phyloP scores from a whole-genome alignment of 345 rosid species.

The Melastoma malabathricum region DNA sequence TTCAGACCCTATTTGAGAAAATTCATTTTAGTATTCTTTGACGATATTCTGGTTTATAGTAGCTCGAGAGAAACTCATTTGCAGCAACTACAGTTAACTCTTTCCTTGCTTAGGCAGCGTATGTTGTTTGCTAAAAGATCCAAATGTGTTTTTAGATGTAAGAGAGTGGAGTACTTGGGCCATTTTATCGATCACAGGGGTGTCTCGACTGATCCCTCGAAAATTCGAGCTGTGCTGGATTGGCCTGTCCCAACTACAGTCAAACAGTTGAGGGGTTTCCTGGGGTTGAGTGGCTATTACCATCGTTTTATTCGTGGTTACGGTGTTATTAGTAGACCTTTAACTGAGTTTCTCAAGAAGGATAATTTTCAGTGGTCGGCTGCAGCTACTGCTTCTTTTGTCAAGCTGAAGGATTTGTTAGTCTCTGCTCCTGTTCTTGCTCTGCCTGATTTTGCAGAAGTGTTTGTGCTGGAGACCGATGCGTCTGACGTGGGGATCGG shows the following conservation, averaged over 20 bases:
- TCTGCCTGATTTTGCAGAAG: no score
- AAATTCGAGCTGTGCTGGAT: background rate
- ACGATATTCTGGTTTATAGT: constrained; percentile 2
- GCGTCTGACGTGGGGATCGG: no score
- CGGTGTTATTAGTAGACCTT: no score
- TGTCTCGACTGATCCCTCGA: background rate
- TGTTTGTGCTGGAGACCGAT: no score
- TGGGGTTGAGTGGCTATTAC: constrained; percentile 4
- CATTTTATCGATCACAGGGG: background rate
- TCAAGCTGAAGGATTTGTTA: background rate
- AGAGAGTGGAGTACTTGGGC: background rate
- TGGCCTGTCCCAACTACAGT: background rate
- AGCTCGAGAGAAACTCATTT: background rate
- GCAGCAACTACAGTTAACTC: background rate
- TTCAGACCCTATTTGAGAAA: background rate
- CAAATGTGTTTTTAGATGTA: background rate
- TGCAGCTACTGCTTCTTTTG: no score
- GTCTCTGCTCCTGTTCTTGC: no score
- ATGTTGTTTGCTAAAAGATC: no score
- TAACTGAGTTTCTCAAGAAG: no score
- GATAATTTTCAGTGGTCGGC: no score
- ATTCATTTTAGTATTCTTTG: background rate
- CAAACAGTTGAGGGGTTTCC: constrained; percentile 1
- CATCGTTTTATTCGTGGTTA: no score
- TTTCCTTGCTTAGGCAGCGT: no score